Evolutionary conservation across 257 asterid species (phyloP).

Genomic region (Eustoma russellianum): DNA sequence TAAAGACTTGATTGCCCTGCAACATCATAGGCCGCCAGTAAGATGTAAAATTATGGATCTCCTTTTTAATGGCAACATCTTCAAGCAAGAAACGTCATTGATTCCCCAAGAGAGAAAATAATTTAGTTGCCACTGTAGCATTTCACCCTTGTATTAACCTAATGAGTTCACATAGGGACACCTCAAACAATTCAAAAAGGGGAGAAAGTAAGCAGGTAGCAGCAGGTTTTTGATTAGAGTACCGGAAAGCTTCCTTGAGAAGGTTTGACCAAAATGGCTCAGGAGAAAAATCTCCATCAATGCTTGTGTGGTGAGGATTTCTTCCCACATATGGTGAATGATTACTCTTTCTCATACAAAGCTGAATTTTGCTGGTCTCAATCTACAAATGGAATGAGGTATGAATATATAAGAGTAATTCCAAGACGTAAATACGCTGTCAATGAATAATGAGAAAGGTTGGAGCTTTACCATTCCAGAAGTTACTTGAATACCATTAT

Average conservation of each 20-base stretch:
- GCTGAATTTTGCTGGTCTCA: slow-evolving; percentile 16
- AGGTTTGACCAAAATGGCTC: slow-evolving; percentile 46
- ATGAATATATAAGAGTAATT: too few relatives aligned
- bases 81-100: neutral
- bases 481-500: slow-evolving; percentile 4
- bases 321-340: slow-evolving; percentile 32
- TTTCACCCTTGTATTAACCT: too few relatives aligned
- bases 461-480: slow-evolving; percentile 24
- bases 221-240: slow-evolving; percentile 10
- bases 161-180: too few relatives aligned
- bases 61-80: neutral
- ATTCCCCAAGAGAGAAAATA: neutral
- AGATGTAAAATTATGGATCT: neutral
- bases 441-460: neutral
- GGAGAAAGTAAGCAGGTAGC: neutral
- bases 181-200: too few relatives aligned
- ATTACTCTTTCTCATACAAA: slow-evolving; percentile 12
- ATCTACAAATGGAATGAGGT: neutral
- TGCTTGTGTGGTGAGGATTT: slow-evolving; percentile 32
- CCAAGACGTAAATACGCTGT: neutral
- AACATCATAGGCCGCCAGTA: slow-evolving; percentile 1
- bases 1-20: slow-evolving; percentile 44
- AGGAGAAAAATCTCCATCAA: slow-evolving; percentile 24
- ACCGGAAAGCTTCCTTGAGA: slow-evolving; percentile 42
- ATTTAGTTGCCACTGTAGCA: neutral